Base-by-base conservation (phyloP, 169 alveolate species). In the Plasmodium vinckei region DNA sequence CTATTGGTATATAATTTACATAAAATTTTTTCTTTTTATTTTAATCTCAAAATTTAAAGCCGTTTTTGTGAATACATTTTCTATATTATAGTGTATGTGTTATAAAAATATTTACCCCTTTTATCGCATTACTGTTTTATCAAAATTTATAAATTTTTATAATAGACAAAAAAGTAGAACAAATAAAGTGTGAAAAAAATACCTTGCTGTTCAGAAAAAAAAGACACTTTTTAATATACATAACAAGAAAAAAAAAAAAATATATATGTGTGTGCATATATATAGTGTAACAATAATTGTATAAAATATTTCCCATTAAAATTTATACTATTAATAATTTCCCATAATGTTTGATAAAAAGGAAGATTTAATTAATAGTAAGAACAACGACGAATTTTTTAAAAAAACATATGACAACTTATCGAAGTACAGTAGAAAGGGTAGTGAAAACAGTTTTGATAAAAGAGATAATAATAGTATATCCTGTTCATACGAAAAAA, bases 381-480 rank as follows among this genome's bases (percentile, higher is more conserved):
- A 73, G 53, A 60, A 60, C 13, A 73, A 65, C 49, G 73, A 73
- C 23, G 87, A 73, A 12, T 59, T 44, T 9, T 47, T 60, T 19
- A 73, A 73, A 44, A 73, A 73, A 51, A 42, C 73, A 39, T 72
- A 73, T 53, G 87, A 73, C 44, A 73, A 46, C 44, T 10, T 44
- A 12, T 59, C 73, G 5, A 44, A 33, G 23, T 59, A 73, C 13
- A 54, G 54, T n/a, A 71, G 67, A n/a, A 47, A 51, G 44, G 72
- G 61, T 33, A 73, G 60, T 42, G 15, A 42, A 65, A 46, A 59
- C 19, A 73, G 42, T 46, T 73, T 73, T 19, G 72, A 64, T 0
- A 73, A 73, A 51, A 25, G 67, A 5, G 84, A 60, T 25, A 71
- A 71, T 5, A 39, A 39, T 27, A 71, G 67, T 15, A 51, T 23